Evolutionary conservation across 2,329 filamentous ascomycete species (phyloP).

Genomic region (Ophiocordyceps camponoti-floridani): DNA sequence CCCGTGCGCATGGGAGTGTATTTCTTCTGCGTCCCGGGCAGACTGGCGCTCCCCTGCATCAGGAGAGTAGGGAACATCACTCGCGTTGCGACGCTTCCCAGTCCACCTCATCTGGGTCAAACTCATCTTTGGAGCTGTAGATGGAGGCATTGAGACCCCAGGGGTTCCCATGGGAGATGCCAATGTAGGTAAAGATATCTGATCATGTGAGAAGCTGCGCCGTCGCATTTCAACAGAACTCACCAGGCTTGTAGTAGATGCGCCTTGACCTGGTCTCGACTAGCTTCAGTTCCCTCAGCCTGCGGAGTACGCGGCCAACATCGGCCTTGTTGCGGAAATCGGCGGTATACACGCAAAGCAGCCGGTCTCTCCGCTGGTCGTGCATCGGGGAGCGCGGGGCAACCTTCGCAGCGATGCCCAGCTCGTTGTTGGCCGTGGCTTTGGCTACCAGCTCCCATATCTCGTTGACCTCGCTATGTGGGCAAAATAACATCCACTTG

Average conservation of each 20-base stretch:
- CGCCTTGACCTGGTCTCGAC: constrained; percentile 24
- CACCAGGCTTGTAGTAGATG: constrained; percentile 67
- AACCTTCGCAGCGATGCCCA: constrained; percentile 61
- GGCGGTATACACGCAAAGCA: constrained; percentile 64
- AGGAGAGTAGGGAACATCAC: neutral
- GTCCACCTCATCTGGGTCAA: constrained; percentile 5
- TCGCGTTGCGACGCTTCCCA: neutral
- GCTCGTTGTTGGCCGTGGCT: constrained; percentile 47
- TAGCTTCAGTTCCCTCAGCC: constrained; percentile 43
- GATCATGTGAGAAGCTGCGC: neutral
- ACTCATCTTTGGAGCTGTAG: constrained; percentile 28
- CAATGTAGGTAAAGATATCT: constrained; percentile 54
- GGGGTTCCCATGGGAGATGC: constrained; percentile 39
- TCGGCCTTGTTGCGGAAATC: constrained; percentile 56
- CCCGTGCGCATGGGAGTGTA: neutral
- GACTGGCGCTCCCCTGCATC: neutral
- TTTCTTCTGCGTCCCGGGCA: neutral
- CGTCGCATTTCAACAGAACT: constrained; percentile 10
- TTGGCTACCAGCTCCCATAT: constrained; percentile 50
- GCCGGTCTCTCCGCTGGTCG: constrained; percentile 22
- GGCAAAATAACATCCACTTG: constrained; percentile 60
- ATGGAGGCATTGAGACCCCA: constrained; percentile 44
- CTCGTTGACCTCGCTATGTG: constrained; percentile 32
- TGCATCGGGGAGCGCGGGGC: constrained; percentile 30
- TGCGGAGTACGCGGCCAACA: constrained; percentile 46